Base-by-base conservation (phyloP, 2,329 filamentous ascomycete genomes). In the Achaetomium macrosporum region DNA sequence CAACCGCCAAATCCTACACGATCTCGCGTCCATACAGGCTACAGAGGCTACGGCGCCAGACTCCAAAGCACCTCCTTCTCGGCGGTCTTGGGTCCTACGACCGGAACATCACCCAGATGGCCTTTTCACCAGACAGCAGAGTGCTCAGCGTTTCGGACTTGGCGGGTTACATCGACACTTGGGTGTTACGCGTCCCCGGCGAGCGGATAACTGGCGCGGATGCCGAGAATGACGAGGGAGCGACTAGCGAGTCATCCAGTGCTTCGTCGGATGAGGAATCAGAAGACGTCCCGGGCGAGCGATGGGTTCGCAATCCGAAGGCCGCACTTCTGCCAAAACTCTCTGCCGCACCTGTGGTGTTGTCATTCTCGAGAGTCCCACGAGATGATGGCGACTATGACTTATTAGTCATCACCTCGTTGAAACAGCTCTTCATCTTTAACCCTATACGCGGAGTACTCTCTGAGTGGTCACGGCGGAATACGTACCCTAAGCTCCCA, bases 111-210 rank as follows among this genome's bases (percentile, higher is more conserved):
- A 84, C 80, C 35, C 85, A 88, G 50, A 68, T 85, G 25, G 77
- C 84, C 2, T 96, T 97, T 68, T 91, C 90, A 10, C 75, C 84
- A 5, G 87, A 96, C 66, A 89, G 88, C 65, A 83, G 79, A 59
- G 81, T 95, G 57, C 73, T 97, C 43, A 90, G 87, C 9, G 81
- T 84, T 30, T 84, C 86, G 44, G 92, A 96, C 67, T 71, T 96
- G 48, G 84, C 87, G 41, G 93, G 93, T 41, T 90, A 85, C 68
- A 76, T 97, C 31, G 91, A 97, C 65, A 90, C 85, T 16, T 99
- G 91, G 88, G 72, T 90, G 1, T 70, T 95, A 50, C 77, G 82
- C 64, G 78, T 78, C 36, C 68, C 78, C 55, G 74, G 79, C 61
- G 77, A 81, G 59, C 58, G 47, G 19, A 60, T 57, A 46, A 62